phyloP scores from a whole-genome alignment of 2,329 filamentous ascomycete genomes.

The Aspergillus pseudoviridinutans region DNA sequence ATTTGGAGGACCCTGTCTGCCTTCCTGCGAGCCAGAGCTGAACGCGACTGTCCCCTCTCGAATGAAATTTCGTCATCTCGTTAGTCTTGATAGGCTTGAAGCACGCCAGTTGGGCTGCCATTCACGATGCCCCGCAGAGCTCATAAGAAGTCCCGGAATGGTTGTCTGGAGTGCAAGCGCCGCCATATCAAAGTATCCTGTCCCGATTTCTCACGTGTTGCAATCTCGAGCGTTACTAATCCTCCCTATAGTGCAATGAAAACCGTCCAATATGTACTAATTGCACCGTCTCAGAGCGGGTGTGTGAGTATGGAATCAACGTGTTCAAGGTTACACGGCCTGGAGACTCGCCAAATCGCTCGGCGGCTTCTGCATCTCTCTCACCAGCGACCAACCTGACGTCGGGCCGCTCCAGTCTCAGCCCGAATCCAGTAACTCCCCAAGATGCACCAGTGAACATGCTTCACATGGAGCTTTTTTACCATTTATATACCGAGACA shows the following conservation, averaged over 20 bases:
- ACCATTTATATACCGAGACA: conserved; percentile 20
- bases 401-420: not conserved
- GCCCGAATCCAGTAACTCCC: not conserved
- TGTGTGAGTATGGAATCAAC: conserved; percentile 13
- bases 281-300: conserved; percentile 22
- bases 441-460: conserved; percentile 22
- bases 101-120: not conserved
- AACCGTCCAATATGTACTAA: conserved; percentile 30
- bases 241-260: conserved; percentile 29
- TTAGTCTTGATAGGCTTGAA: not conserved
- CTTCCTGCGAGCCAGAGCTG: not conserved
- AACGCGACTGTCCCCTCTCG: not conserved
- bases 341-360: not conserved
- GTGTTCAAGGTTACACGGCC: not conserved
- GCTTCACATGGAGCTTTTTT: conserved; percentile 27
- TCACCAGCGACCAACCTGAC: not conserved
- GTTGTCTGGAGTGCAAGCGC: conserved; percentile 36
- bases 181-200: conserved; percentile 35
- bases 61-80: not conserved
- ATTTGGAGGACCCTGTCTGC: not conserved
- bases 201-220: not conserved
- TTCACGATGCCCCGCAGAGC: conserved; percentile 19
- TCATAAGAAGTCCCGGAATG: conserved; percentile 38
- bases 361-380: not conserved
- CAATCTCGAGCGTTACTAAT: not conserved